Evolutionary conservation across 768 basidiomycete genomes (phyloP).

Genomic region (Lactifluus subvellereus): DNA sequence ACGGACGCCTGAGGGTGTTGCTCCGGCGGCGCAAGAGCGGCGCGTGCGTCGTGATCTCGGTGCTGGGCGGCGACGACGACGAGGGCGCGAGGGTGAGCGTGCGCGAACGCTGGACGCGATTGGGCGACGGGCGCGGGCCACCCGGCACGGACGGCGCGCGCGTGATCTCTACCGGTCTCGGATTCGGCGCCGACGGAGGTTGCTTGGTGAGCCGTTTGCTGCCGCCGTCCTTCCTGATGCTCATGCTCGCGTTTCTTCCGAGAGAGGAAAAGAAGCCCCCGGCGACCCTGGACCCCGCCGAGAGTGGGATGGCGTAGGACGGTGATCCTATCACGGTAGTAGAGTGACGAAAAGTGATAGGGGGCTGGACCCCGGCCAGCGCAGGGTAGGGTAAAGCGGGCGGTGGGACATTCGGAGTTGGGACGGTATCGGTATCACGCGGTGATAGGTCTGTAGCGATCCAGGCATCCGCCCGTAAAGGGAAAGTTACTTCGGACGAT

Average conservation of each 20-base stretch:
- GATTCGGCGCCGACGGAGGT: constrained; percentile 32
- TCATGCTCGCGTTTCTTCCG: constrained; percentile 27
- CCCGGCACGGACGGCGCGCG: constrained; percentile 56
- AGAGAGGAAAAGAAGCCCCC: constrained; percentile 14
- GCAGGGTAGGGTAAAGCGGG: constrained; percentile 67
- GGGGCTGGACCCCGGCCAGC: constrained; percentile 38
- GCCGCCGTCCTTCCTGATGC: constrained; percentile 21
- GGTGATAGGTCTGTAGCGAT: constrained; percentile 65
- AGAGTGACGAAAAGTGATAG: constrained; percentile 16
- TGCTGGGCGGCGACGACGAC: constrained; percentile 28
- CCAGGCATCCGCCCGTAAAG: constrained; percentile 71
- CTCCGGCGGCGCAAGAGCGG: constrained; percentile 21
- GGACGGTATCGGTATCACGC: constrained; percentile 38
- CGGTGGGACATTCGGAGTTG: constrained; percentile 50
- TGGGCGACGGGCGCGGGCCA: constrained; percentile 64
- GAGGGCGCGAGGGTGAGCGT: constrained; percentile 44
- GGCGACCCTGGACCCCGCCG: constrained; percentile 1
- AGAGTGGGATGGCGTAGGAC: background rate
- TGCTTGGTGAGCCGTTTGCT: constrained; percentile 33
- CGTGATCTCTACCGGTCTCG: constrained; percentile 32
- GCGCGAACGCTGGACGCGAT: constrained; percentile 57
- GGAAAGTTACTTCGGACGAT: constrained; percentile 73
- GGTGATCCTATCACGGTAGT: constrained; percentile 9
- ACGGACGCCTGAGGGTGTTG: constrained; percentile 28
- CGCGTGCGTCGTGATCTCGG: constrained; percentile 38